Percentiles rank a stretch among this genome's conserved stretches.
Evolutionary conservation across 83 land plant species (phyloP).

Genomic region (Thuja plicata): DNA sequence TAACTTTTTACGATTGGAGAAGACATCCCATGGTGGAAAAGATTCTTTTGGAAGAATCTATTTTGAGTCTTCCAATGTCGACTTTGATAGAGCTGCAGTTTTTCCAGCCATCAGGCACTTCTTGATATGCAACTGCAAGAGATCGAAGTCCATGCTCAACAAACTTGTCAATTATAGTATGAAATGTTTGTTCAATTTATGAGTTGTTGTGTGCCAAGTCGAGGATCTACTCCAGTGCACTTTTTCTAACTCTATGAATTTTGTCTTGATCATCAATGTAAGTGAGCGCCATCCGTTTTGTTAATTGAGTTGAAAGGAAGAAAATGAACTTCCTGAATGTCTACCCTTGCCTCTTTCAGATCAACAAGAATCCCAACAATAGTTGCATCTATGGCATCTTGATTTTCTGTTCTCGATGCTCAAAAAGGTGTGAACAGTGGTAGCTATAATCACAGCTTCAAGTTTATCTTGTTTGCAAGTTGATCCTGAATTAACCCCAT

Average conservation of each 20-base stretch:
- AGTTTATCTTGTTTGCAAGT: conserved; percentile 75
- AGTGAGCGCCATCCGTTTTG: conserved; percentile 85
- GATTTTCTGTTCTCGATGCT: conserved; percentile 64
- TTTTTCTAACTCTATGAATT: conserved; percentile 81
- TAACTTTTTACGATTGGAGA: conserved; percentile 65
- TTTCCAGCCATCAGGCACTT: too few species aligned
- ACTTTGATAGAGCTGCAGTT: conserved; percentile 46
- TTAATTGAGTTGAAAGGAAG: too few species aligned
- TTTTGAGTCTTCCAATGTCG: conserved; percentile 58
- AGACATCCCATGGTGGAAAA: conserved; percentile 73
- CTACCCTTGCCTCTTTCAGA: conserved; percentile 77
- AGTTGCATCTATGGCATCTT: conserved; percentile 65
- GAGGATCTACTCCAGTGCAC: conserved; percentile 74
- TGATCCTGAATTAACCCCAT: conserved; percentile 77
- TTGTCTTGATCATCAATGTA: conserved; percentile 63
- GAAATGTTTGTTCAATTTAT: conserved; percentile 39
- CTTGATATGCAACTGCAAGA: too few species aligned
- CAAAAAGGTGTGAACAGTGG: conserved; percentile 79
- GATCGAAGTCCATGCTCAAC: too few species aligned
- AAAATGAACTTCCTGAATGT: too few species aligned
- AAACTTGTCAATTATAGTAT: conserved; percentile 43
- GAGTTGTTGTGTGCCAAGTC: conserved; percentile 25
- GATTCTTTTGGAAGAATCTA: conserved; percentile 37
- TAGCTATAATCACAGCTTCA: conserved; percentile 78
- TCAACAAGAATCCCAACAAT: conserved; percentile 61